These are phyloP conservation scores for Mucuna pruriens DNA, from an alignment of 306 rosid species.

Conservation along the genomic window DNA sequence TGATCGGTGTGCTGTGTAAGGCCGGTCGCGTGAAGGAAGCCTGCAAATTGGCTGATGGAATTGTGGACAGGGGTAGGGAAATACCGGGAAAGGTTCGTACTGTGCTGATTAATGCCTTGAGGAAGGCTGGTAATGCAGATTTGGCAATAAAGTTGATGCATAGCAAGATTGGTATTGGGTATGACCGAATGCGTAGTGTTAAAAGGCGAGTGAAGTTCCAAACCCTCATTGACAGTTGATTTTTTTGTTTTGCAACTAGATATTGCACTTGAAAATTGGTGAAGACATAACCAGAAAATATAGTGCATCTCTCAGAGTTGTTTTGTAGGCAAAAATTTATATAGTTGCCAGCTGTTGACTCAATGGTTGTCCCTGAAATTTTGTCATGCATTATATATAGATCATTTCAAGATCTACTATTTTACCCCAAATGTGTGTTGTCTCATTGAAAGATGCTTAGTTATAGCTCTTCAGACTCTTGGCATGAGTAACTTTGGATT, in stretches of 20 bases:
- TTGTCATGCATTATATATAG: not conserved
- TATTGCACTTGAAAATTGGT: slow-evolving; percentile 24
- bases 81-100: slow-evolving; percentile 82
- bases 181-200: slow-evolving; percentile 74
- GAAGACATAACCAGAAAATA: not conserved
- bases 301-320: not conserved
- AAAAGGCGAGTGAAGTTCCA: slow-evolving; percentile 84
- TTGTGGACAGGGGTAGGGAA: slow-evolving; percentile 89
- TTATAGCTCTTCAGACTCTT: not conserved
- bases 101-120: slow-evolving; percentile 74
- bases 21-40: slow-evolving; percentile 83
- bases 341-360: not conserved
- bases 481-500: slow-evolving; percentile 4
- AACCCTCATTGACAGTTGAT: slow-evolving; percentile 54
- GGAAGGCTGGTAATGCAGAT: slow-evolving; percentile 84
- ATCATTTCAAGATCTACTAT: slow-evolving; percentile 10
- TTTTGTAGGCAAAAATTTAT: not conserved
- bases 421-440: not conserved
- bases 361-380: slow-evolving; percentile 3
- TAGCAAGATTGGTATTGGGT: slow-evolving; percentile 92
- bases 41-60: slow-evolving; percentile 93
- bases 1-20: slow-evolving; percentile 79
- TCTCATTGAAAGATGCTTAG: not conserved
- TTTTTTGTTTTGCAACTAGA: slow-evolving; percentile 20
- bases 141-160: slow-evolving; percentile 88